These are phyloP conservation scores for Paraurostyla sp. DNA, from an alignment of 73 alveolate genomes.

Conservation along the genomic window DNA sequence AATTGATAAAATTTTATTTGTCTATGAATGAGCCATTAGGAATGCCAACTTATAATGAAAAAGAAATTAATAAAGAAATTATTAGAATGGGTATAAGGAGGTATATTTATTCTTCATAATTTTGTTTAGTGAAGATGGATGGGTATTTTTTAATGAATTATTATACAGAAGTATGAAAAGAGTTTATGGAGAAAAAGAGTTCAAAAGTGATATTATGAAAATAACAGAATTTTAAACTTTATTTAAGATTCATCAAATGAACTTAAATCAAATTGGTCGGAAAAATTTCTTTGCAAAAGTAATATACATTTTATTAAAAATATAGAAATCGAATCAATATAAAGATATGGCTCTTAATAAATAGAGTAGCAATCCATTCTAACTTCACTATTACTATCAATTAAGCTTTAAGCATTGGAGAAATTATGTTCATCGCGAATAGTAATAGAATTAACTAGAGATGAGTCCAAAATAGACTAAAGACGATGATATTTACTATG, in stretches of 20 bases:
- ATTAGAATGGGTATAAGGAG: constrained; percentile 80
- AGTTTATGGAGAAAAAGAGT: constrained; percentile 64
- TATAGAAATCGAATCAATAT: constrained; percentile 17
- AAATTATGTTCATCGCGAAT: background rate
- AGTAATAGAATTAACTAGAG: background rate
- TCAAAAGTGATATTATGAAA: constrained; percentile 22
- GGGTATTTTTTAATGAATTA: constrained; percentile 83
- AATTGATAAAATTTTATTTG: constrained; percentile 70
- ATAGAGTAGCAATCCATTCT: constrained; percentile 19
- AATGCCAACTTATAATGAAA: constrained; percentile 38
- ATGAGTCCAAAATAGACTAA: background rate
- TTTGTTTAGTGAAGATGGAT: constrained; percentile 70
- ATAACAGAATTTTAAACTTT: constrained; percentile 32
- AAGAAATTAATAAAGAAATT: constrained; percentile 49
- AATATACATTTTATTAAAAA: background rate
- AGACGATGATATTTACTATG: constrained; percentile 4
- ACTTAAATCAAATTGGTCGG: background rate
- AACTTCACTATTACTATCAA: background rate
- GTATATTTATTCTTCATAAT: background rate
- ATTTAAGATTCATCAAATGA: constrained; percentile 26
- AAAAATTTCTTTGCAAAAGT: background rate
- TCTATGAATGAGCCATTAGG: constrained; percentile 74
- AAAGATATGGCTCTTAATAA: constrained; percentile 39
- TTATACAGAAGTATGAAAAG: constrained; percentile 79
- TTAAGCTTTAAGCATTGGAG: constrained; percentile 19